Evolutionary conservation across 176 grass and related monocot genomes (phyloP), one percentile per base, ranked within the genome.

Genomic region (Puccinellia tenuiflora): DNA sequence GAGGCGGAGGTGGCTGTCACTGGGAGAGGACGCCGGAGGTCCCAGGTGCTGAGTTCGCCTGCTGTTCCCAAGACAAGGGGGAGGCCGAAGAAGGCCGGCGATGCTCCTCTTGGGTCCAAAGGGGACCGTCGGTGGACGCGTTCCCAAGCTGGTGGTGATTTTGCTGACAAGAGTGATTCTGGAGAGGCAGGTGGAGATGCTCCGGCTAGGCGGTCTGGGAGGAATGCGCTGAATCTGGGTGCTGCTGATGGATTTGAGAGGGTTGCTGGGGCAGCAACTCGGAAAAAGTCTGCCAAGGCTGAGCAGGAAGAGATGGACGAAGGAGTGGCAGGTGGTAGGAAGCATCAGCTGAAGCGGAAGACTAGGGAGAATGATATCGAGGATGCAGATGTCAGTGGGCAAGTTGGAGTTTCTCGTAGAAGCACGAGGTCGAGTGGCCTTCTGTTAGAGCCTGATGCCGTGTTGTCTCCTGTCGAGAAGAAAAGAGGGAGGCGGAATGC

Each of bases 271-370:
- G 13, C 12, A 46, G 43, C 14, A 52, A 33, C 45, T 15, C 30
- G 10, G 30, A 78, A 71, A 62, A 78, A 40, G 56, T 12, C 9
- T 33, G 46, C 6, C 7, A 62, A 80, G 9, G 21, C 35, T 22
- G 82, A 11, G 22, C 60, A 50, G 11, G 22, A 79, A 63, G 53
- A 18, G 35, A 4, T 0, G 33, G 24, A 61, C 11, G 6, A 3
- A 7, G 31, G 7, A n/a, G 50, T 31, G 6, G 9, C 26, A n/a
- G 78, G n/a, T 71, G 43, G 21, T 35, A 78, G 21, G 43, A 90
- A 86, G 14, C 83, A 73, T 48, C 69, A 73, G 42, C 69, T 28
- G 34, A 82, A 77, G 83, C 71, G 34, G 6, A 86, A 56, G 35
- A 14, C 69, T 24, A 67, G 47, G 51, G 83, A 62, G 29, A 11